Evolutionary conservation across 192 early-diverging fungal species (phyloP), one percentile per base, ranked within the genome.

Genomic region (Spizellomyces sp.): DNA sequence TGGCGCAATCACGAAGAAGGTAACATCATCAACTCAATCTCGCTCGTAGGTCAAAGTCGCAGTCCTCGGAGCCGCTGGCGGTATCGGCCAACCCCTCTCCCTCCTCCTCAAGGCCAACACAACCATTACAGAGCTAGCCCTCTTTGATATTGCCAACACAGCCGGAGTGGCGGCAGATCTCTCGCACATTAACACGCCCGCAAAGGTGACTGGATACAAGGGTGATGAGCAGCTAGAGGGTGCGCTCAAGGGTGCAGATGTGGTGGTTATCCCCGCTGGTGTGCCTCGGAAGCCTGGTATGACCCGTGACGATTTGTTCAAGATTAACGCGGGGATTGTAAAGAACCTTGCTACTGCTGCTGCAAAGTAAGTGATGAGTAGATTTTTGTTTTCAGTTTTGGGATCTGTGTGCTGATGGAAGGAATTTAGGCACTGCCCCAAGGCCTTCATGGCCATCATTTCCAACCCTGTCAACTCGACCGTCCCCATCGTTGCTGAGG

Each of bases 381-480:
- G n/a, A n/a, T n/a, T n/a, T n/a, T n/a, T 19, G 58, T 36, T 8
- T 60, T 60, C 19, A 60, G 8, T 36, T n/a, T n/a, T n/a, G n/a
- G n/a, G n/a, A n/a, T n/a, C n/a, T 9, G 21, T 64, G 46, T 9
- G 3, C 4, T 61, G 44, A 45, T 45, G 44, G 43, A 9, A 15
- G 0, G 62, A 45, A 43, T 3, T 41, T 45, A 88, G 85, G 67
- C 60, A 81, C 79, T 86, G 80, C 71, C 87, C 87, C 73, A 89
- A 84, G 75, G 87, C 87, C 21, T 88, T 86, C 80, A 70, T 88
- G 42, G 70, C 77, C 58, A 62, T 89, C 78, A 89, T 89, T 68
- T 89, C 87, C 60, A 89, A 89, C 80, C 87, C 87, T 62, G 87
- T 89, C 67, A 89, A 89, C 79, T 86, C 84, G 3, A 89, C 87